Percentiles rank a stretch among this genome's conserved stretches.
These are phyloP conservation scores for Botryotinia narcissicola DNA, from an alignment of 2,329 filamentous ascomycete species.

Conservation along the genomic window DNA sequence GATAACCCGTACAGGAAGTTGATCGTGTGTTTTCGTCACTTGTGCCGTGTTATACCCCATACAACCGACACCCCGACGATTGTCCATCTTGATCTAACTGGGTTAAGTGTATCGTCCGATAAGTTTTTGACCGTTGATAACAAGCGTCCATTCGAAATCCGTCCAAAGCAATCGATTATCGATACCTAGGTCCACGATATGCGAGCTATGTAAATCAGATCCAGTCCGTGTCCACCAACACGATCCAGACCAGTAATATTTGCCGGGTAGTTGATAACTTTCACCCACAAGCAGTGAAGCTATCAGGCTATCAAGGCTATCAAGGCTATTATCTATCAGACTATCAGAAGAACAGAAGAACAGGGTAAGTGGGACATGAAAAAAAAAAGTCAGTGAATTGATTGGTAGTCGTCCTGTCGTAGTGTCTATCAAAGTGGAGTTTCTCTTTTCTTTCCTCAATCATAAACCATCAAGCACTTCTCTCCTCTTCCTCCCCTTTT, in stretches of 20 bases:
- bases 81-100: background rate
- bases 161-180: background rate
- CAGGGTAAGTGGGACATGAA: background rate
- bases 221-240: background rate
- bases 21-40: background rate
- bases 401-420: background rate
- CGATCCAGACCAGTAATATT: background rate
- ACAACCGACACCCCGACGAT: background rate
- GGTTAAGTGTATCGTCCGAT: background rate
- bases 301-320: background rate
- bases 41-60: background rate
- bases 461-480: constrained; percentile 1
- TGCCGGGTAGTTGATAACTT: background rate
- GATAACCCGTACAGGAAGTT: background rate
- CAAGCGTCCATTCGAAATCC: background rate
- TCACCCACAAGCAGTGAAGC: background rate
- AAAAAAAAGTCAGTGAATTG: background rate
- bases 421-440: background rate
- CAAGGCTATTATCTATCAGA: background rate
- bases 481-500: background rate
- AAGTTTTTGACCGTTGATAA: background rate
- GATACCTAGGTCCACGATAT: too few species aligned
- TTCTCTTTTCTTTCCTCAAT: background rate
- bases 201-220: background rate
- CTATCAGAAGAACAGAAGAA: background rate